A percentile compares a stretch with the other conserved stretches of the same genome.
Conservation (phyloP, 2,329 filamentous ascomycete species). For the Mollisia scopiformis region DNA sequence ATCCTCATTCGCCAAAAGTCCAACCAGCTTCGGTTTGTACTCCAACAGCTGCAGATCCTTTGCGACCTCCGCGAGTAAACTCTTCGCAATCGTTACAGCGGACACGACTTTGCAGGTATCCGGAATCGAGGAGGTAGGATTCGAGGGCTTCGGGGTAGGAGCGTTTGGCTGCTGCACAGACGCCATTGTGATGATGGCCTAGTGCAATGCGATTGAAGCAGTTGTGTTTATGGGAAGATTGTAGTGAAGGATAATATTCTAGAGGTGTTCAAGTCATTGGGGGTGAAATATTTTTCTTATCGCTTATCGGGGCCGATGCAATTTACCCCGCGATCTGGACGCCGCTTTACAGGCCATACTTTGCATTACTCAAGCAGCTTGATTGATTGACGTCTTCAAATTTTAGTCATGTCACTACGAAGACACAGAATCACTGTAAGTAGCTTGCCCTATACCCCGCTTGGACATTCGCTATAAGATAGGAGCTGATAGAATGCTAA, state of each 20-base stretch:
- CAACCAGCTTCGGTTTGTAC: constrained; percentile 78
- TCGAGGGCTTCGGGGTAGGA: neutral
- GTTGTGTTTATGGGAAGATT: no score
- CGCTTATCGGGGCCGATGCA: neutral
- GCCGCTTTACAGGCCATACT: no score
- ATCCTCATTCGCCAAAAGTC: constrained; percentile 90
- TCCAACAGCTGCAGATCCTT: constrained; percentile 74
- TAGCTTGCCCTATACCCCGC: no score
- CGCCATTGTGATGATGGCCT: constrained; percentile 1
- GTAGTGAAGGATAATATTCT: no score
- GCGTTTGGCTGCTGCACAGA: neutral
- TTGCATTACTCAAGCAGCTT: no score
- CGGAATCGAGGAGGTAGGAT: neutral
- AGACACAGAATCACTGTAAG: no score
- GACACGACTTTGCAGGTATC: constrained; percentile 89
- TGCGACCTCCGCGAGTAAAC: constrained; percentile 76
- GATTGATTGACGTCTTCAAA: no score
- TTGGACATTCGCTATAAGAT: no score
- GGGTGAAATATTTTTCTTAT: neutral
- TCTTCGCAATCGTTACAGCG: constrained; percentile 84
- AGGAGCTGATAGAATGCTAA: no score
- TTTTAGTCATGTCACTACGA: no score
- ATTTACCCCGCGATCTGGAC: neutral
- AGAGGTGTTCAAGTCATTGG: neutral
- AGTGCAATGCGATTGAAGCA: neutral